phyloP scores from a whole-genome alignment of 208 protist species.

The Acanthamoeba culbertsoni region DNA sequence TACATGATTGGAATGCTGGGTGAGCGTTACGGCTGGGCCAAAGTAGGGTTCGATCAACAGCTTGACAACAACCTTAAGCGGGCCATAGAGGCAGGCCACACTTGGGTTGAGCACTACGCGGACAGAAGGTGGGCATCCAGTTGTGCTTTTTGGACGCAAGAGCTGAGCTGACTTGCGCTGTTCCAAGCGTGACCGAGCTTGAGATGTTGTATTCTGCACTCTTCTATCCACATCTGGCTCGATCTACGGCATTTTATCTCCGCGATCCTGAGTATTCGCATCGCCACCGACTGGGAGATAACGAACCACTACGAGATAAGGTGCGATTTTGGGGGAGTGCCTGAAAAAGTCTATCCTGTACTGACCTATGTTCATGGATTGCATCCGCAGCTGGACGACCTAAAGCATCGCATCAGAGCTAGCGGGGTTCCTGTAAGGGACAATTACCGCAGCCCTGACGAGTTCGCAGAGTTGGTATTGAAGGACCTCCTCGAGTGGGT shows the following conservation, averaged over 20 bases:
- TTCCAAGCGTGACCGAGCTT: slow-evolving; percentile 37
- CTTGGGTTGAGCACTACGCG: slow-evolving; percentile 7
- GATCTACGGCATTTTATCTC: slow-evolving; percentile 10
- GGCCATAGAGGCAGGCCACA: not conserved
- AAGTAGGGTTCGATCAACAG: not conserved
- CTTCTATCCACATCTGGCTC: slow-evolving; percentile 15
- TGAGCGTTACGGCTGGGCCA: slow-evolving; percentile 58
- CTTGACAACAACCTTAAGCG: not conserved
- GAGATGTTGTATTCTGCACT: slow-evolving; percentile 50
- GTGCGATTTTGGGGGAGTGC: no score
- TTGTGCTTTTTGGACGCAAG: not conserved
- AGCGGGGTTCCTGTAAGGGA: not conserved
- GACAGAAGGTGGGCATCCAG: not conserved
- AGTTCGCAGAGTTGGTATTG: slow-evolving; percentile 7
- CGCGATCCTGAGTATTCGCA: slow-evolving; percentile 1
- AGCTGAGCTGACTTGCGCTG: not conserved
- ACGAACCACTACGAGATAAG: not conserved
- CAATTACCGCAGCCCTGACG: not conserved
- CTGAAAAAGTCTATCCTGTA: no score
- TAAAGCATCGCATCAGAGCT: not conserved
- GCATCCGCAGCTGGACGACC: not conserved
- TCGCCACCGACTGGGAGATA: not conserved
- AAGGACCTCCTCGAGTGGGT: not conserved
- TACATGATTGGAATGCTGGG: slow-evolving; percentile 60
- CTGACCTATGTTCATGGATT: not conserved